Evolutionary conservation across 169 alveolate genomes (phyloP).

Genomic region (Eimeria acervulina): DNA sequence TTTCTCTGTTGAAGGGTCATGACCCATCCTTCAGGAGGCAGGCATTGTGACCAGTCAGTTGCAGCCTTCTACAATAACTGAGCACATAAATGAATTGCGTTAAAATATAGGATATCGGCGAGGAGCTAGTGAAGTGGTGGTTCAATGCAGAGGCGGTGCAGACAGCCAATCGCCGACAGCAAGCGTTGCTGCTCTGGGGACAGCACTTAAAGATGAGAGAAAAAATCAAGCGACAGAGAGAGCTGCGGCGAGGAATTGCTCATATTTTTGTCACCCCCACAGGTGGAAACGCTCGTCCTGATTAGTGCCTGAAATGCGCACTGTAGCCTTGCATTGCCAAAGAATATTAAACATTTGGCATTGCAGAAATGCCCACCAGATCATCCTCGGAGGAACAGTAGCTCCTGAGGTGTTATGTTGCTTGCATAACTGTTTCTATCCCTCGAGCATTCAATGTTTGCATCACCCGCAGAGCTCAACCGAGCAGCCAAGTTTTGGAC

Average conservation of each 20-base stretch:
- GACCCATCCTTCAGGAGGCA: background rate
- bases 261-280: slow-evolving; percentile 48
- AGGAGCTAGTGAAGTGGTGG: slow-evolving; percentile 53
- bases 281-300: background rate
- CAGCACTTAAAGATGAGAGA: slow-evolving; percentile 49
- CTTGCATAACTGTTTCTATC: background rate
- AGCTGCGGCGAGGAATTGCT: slow-evolving; percentile 9
- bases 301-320: background rate
- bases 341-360: background rate
- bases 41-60: background rate
- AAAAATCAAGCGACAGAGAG: background rate
- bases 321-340: background rate
- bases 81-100: background rate
- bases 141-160: slow-evolving; percentile 14
- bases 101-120: slow-evolving; percentile 20
- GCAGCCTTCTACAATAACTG: background rate
- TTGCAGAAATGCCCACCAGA: background rate
- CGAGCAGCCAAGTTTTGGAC: slow-evolving; percentile 7
- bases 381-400: background rate
- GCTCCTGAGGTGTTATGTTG: background rate
- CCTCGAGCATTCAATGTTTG: background rate
- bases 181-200: slow-evolving; percentile 60
- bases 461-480: slow-evolving; percentile 43
- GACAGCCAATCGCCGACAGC: slow-evolving; percentile 11
- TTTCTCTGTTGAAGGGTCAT: background rate